Percentiles rank a stretch among this genome's conserved stretches.
These are phyloP conservation scores for Penicillium daleae DNA, from an alignment of 495 filamentous ascomycete species.

Conservation along the genomic window DNA sequence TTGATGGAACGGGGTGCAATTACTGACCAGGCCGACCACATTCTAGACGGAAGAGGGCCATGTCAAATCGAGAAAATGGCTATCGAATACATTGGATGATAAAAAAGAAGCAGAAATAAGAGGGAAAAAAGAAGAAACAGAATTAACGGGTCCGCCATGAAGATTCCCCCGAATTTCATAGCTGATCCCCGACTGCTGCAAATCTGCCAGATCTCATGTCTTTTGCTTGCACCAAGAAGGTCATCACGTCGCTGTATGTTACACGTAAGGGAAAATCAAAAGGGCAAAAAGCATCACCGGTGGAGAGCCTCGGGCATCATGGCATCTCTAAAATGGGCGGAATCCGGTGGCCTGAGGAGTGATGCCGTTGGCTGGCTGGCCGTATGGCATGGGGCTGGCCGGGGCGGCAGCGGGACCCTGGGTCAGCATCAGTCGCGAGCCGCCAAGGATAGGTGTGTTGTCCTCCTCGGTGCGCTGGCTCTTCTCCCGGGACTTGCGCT, in stretches of 20 bases:
- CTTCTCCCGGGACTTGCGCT: constrained; percentile 86
- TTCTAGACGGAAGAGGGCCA: constrained; percentile 11
- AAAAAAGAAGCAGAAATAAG: constrained; percentile 19
- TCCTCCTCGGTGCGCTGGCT: constrained; percentile 88
- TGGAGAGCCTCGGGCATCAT: not conserved
- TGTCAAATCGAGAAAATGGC: constrained; percentile 12
- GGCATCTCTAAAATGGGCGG: constrained; percentile 54
- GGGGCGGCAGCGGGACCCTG: constrained; percentile 71
- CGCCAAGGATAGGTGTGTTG: constrained; percentile 89
- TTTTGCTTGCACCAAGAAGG: constrained; percentile 35
- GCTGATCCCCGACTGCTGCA: constrained; percentile 7
- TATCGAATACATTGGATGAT: constrained; percentile 35
- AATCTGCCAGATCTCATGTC: constrained; percentile 18
- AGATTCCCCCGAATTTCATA: constrained; percentile 11
- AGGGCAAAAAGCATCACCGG: constrained; percentile 12
- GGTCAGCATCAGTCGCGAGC: constrained; percentile 95
- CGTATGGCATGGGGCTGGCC: constrained; percentile 64
- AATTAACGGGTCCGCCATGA: constrained; percentile 32
- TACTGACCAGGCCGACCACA: constrained; percentile 21
- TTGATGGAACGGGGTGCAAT: constrained; percentile 22
- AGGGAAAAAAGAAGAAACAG: constrained; percentile 21
- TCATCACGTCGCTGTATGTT: constrained; percentile 47
- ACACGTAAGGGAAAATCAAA: constrained; percentile 37
- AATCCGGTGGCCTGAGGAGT: constrained; percentile 81
- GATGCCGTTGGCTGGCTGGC: constrained; percentile 73